Conservation (phyloP, 345 rosid genomes). For the Luvunga scandens region DNA sequence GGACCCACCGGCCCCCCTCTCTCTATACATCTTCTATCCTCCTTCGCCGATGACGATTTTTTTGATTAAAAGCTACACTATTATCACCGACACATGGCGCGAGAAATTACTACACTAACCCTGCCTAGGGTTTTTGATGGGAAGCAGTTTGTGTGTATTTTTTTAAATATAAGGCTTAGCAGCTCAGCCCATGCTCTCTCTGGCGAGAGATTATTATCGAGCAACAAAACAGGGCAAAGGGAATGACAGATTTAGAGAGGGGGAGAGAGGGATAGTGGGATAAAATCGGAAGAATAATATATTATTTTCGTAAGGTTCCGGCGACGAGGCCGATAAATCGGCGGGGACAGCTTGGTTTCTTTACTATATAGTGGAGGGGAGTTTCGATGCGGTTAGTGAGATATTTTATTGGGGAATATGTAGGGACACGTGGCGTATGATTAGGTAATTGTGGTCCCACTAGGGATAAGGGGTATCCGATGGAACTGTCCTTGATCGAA, state of each 20-base stretch:
- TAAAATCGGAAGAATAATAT: not conserved
- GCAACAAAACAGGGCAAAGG: not conserved
- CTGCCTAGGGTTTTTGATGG: conserved; percentile 18
- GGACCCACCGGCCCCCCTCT: conserved; percentile 53
- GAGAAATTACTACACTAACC: conserved; percentile 15
- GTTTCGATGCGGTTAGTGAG: not conserved
- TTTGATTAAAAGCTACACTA: not conserved
- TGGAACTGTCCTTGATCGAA: not conserved
- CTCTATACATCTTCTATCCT: conserved; percentile 39
- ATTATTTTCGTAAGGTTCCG: conserved; percentile 4
- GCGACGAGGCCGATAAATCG: conserved; percentile 28
- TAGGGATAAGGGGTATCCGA: not conserved
- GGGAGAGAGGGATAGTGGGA: not conserved
- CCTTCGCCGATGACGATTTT: conserved; percentile 8
- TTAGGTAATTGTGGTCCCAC: not conserved
- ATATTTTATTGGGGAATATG: not conserved
- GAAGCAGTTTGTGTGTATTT: not conserved
- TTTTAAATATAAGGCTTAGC: not conserved
- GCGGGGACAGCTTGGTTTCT: conserved; percentile 15
- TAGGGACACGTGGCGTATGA: conserved; percentile 2
- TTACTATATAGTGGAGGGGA: conserved; percentile 1
- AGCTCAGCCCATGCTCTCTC: conserved; percentile 4
- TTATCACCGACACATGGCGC: conserved; percentile 23
- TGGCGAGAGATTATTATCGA: conserved; percentile 13
- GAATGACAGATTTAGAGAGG: not conserved